Evolutionary conservation across 805 yeast genomes (phyloP), one percentile per base, ranked within the genome.

Genomic region (Spathaspora girioi): DNA sequence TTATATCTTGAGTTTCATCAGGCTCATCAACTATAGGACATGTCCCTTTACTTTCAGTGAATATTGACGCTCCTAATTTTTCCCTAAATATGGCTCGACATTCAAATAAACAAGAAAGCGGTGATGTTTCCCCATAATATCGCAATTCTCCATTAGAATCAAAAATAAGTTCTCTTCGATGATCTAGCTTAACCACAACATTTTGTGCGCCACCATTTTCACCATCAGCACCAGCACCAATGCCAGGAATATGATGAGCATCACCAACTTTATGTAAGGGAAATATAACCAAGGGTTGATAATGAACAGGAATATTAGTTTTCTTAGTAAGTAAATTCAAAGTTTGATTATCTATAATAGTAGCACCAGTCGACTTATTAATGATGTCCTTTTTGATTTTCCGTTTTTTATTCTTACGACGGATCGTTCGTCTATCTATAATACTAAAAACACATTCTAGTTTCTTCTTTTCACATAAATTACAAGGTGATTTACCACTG

Each of bases 61-160:
- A 74, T 6, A 60, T 59, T 1, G 71, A 66, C 0, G 74, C 76
- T 17, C 56, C 56, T 12, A 50, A 29, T 27, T 43, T 45, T 15
- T 50, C 47, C 17, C 55, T 52, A 52, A 74, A 76, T 0, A 76
- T 59, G 47, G 68, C 68, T 7, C 77, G 58, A 6, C 73, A 66
- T 52, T 76, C 79, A 38, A 68, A 60, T 10, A 76, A 58, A 43
- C 73, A 65, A 2, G 79, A 69, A 14, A 71, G 60, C 0, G 77
- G 72, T 10, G 75, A 71, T 32, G 71, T 65, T 50, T 76, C 79
- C 5, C 79, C 79, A 41, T 74, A 52, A 49, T 71, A 74, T 18
- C 76, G 56, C 14, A 67, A 53, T 27, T 65, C 65, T 0, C 77
- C 77, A 6, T 14, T 18, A 10, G 53, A 43, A 32, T 50, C 50